Evolutionary conservation across 75 land plant genomes (phyloP).

Genomic region (Isoetes taiwanensis): DNA sequence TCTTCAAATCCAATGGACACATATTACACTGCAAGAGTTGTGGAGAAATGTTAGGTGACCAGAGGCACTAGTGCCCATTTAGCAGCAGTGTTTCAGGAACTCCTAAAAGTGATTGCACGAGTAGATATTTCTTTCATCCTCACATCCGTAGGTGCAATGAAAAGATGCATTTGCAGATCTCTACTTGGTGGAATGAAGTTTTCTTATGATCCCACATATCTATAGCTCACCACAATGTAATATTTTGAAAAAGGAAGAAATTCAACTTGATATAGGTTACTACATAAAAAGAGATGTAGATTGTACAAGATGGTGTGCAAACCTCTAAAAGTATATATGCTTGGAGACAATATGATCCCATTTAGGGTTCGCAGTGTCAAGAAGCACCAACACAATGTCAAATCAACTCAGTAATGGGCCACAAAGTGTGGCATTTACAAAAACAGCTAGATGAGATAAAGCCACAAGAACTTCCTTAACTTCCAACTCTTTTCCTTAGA

Average conservation of each 20-base stretch:
- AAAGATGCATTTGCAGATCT: constrained; percentile 48
- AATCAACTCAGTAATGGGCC: neutral
- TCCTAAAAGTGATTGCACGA: constrained; percentile 51
- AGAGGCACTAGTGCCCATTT: constrained; percentile 24
- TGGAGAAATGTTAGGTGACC: constrained; percentile 26
- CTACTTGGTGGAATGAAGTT: constrained; percentile 46
- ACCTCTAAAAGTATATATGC: neutral
- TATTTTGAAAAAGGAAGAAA: no score
- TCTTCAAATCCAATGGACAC: constrained; percentile 54
- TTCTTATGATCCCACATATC: constrained; percentile 60
- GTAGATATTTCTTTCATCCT: constrained; percentile 57
- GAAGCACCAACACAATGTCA: constrained; percentile 7
- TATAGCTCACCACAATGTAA: no score
- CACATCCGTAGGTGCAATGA: constrained; percentile 46
- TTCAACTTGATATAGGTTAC: no score
- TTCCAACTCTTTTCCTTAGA: neutral
- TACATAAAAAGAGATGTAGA: no score
- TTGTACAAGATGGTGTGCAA: no score
- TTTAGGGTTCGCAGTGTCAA: neutral
- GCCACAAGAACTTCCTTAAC: neutral
- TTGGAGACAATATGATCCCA: neutral
- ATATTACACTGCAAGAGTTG: constrained; percentile 48
- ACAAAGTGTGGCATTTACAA: neutral
- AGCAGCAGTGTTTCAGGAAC: constrained; percentile 49
- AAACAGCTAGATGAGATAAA: neutral